These are phyloP conservation scores for Yamadazyma atmosphaerica DNA, from an alignment of 1,139 yeast species.

Conservation along the genomic window DNA sequence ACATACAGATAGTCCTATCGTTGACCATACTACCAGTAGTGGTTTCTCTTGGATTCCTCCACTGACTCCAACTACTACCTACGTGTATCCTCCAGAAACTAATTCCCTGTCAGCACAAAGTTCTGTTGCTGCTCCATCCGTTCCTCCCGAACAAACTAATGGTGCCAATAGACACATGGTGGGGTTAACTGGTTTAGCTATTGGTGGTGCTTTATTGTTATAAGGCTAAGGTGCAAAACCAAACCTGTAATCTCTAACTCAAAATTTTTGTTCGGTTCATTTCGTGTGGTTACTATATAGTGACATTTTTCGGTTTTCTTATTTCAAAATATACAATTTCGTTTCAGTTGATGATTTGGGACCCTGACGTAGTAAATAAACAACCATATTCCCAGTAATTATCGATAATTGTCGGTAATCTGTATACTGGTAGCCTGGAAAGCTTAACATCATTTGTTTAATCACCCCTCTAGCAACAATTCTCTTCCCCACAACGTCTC, in stretches of 20 bases:
- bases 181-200: conserved; percentile 14
- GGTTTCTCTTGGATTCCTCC: no score
- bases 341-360: neutral
- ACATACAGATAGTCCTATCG: neutral
- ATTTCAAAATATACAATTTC: neutral
- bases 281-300: no score
- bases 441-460: no score
- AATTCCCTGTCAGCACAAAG: conserved; percentile 8
- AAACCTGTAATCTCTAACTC: no score
- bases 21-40: neutral
- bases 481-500: neutral
- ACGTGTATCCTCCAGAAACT: conserved; percentile 24
- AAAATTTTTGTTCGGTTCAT: neutral
- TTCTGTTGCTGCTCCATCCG: conserved; percentile 8
- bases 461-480: neutral
- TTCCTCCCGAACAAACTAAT: conserved; percentile 7
- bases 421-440: no score
- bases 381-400: neutral
- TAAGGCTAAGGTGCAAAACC: no score
- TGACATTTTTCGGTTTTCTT: no score
- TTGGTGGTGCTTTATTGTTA: conserved; percentile 10
- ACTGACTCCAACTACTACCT: neutral
- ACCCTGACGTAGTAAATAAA: neutral
- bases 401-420: no score
- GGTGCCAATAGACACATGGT: conserved; percentile 11